phyloP scores from a whole-genome alignment of 2,329 filamentous ascomycete genomes.

The Alternaria novae-zelandiae region DNA sequence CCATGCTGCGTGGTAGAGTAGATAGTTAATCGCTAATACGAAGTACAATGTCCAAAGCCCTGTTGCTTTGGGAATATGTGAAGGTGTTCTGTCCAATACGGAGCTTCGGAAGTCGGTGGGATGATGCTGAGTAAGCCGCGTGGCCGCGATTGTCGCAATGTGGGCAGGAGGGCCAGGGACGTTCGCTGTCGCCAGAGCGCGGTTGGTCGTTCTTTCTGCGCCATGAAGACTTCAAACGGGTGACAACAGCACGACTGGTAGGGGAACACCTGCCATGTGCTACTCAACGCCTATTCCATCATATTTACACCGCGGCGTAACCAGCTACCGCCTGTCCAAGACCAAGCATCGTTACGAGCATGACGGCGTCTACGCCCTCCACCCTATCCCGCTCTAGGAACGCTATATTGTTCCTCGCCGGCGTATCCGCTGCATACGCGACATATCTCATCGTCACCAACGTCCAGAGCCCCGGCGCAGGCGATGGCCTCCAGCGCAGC shows the following conservation, averaged over 20 bases:
- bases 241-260: constrained; percentile 19
- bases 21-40: neutral
- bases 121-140: constrained; percentile 12
- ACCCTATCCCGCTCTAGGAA: constrained; percentile 52
- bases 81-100: constrained; percentile 10
- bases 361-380: constrained; percentile 41
- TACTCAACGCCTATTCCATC: constrained; percentile 1
- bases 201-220: constrained; percentile 1
- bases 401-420: constrained; percentile 62
- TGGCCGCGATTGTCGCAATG: neutral
- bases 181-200: neutral
- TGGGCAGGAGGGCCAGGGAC: neutral
- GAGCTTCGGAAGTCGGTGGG: constrained; percentile 14
- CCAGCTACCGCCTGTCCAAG: neutral
- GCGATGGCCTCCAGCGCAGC: constrained; percentile 63
- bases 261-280: constrained; percentile 4
- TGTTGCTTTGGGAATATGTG: neutral
- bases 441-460: constrained; percentile 65
- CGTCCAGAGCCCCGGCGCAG: constrained; percentile 36
- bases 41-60: neutral
- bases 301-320: neutral
- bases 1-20: constrained; percentile 45
- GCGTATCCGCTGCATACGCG: constrained; percentile 62
- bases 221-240: constrained; percentile 20
- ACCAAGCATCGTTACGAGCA: constrained; percentile 15